A percentile compares a stretch with the other conserved stretches of the same genome.
phyloP scores from a whole-genome alignment of 208 protist genomes.

The Endotrypanum monterogeii region DNA sequence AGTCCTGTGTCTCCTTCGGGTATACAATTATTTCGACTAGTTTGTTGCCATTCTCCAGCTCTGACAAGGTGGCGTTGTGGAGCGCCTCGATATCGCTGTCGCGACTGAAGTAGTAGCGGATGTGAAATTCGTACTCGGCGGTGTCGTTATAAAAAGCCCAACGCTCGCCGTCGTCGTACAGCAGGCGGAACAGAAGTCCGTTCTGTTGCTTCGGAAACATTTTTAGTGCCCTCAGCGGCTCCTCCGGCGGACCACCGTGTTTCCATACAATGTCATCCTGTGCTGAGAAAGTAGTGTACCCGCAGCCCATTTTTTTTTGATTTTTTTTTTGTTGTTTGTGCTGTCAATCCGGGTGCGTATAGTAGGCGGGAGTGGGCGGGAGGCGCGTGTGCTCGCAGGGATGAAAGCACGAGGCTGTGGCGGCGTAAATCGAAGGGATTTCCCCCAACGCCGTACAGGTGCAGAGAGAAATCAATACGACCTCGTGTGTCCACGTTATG shows the following conservation, averaged over 20 bases:
- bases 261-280: constrained; percentile 78
- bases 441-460: background rate
- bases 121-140: constrained; percentile 74
- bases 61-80: constrained; percentile 57
- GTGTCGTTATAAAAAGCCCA: constrained; percentile 85
- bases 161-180: constrained; percentile 59
- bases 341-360: background rate
- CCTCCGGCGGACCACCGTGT: constrained; percentile 50
- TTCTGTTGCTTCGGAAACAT: constrained; percentile 73
- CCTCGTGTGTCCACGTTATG: background rate
- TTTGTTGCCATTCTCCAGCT: constrained; percentile 60
- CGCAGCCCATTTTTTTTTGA: constrained; percentile 57
- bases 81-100: constrained; percentile 62
- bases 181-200: constrained; percentile 66
- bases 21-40: constrained; percentile 74
- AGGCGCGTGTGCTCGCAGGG: background rate
- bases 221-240: constrained; percentile 62
- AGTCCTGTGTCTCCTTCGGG: constrained; percentile 69
- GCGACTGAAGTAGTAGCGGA: constrained; percentile 60
- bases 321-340: constrained; percentile 10
- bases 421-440: background rate
- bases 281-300: constrained; percentile 66
- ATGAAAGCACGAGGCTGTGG: background rate
- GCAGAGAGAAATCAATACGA: background rate
- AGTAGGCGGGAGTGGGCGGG: background rate